Conservation (phyloP, 495 filamentous ascomycete genomes). For the Tuber umbilicatum region DNA sequence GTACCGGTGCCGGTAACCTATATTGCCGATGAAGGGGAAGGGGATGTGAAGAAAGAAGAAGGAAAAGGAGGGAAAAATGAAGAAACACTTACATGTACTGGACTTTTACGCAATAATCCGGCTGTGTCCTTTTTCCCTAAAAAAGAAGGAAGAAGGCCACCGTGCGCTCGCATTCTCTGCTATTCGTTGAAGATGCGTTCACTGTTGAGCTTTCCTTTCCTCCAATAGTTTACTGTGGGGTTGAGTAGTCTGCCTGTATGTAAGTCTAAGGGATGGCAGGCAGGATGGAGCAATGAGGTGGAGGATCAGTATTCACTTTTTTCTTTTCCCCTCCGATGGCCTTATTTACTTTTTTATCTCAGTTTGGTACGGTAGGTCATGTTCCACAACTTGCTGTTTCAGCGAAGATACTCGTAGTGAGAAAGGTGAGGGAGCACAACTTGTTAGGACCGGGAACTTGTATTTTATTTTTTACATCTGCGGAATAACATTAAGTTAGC, state of each 20-base stretch:
- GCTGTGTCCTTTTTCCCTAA: neutral
- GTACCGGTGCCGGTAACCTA: neutral
- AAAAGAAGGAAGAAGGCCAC: neutral
- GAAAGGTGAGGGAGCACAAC: neutral
- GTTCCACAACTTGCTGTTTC: neutral
- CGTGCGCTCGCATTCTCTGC: neutral
- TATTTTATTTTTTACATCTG: neutral
- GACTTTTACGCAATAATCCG: neutral
- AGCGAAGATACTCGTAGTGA: neutral
- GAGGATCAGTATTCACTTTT: conserved; percentile 1
- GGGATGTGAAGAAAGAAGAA: neutral
- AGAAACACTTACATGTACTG: neutral
- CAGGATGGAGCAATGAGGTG: neutral
- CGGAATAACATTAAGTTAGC: neutral
- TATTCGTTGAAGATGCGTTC: neutral
- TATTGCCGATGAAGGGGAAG: neutral
- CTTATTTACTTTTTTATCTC: neutral
- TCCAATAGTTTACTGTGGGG: neutral
- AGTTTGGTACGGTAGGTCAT: conserved; percentile 3
- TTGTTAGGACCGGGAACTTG: neutral
- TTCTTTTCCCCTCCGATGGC: neutral
- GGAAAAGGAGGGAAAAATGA: neutral
- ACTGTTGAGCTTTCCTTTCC: neutral
- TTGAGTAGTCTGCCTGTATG: neutral
- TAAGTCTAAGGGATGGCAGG: neutral